Evolutionary conservation across 305 asterid species (phyloP), one percentile per base, ranked within the genome.

Genomic region (Fraxinus floribunda): DNA sequence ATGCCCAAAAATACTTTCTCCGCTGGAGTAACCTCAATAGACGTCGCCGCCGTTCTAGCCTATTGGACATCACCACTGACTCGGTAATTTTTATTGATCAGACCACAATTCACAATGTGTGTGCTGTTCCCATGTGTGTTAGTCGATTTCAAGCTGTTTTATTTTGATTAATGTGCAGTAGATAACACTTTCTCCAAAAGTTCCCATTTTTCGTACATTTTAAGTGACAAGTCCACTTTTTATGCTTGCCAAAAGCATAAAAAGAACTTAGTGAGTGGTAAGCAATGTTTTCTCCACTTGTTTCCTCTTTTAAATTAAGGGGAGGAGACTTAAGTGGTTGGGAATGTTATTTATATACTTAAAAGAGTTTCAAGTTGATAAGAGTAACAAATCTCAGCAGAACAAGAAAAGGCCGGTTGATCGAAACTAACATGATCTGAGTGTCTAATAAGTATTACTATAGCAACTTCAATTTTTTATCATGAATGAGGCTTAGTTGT

Each of bases 31-130:
- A 93, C 83, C 85, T 88, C 46, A 92, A 87, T 79, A 96, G 96
- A 20, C 91, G 98, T 0, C 97, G 97, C 22, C 97, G 98, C 72
- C 91, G 97, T 49, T 90, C 98, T 73, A 94, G 98, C 91, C 96
- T 94, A 87, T 94, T 94, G 16, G 97, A 94, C 85, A 94, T 94
- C 80, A 92, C 97, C 36, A 88, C 96, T 11, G 96, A 93, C 84
- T 89, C 92, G 90, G 98, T 94, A 92, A 76, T 49, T 81, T 30
- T 36, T n/a, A 29, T 68, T 36, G 41, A 75, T 11, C 70, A 11
- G 29, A 11, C 5, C 38, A 10, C 15, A 44, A 44, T 3, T 44
- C 55, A 44, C 4, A 66, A 11, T 35, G 13, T 32, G 64, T 38
- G 5, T 35, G 38, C 6, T 5, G 38, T 35, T 35, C 38, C 38